Evolutionary conservation across 2,329 filamentous ascomycete genomes (phyloP).

Genomic region (Metarhizium rileyi): DNA sequence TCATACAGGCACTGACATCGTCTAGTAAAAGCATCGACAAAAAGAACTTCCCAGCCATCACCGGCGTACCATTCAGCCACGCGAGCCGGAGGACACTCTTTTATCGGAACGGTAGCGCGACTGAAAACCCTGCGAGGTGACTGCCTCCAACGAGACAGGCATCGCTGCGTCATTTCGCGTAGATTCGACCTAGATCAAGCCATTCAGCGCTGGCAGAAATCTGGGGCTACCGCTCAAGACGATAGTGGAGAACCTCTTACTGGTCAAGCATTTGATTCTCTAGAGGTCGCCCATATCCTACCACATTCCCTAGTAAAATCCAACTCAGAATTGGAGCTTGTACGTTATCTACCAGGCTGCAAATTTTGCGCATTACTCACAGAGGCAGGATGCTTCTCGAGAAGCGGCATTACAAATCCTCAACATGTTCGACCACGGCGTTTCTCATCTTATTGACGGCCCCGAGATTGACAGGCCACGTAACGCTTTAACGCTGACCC

Average conservation of each 20-base stretch:
- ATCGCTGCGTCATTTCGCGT: conserved; percentile 9
- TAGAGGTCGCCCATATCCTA: conserved; percentile 12
- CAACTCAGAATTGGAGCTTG: conserved; percentile 1
- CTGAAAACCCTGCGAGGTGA: conserved; percentile 5
- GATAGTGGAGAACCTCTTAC: conserved; percentile 3
- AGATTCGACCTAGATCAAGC: conserved; percentile 4
- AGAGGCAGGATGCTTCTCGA: conserved; percentile 14
- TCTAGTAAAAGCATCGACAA: neutral
- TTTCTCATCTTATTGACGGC: conserved; percentile 26
- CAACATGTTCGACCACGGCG: conserved; percentile 30
- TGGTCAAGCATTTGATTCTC: neutral
- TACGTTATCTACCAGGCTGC: neutral
- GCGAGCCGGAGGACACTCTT: neutral
- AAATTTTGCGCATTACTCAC: neutral
- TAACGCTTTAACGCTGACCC: conserved; percentile 23
- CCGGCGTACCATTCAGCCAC: conserved; percentile 1
- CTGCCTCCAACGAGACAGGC: conserved; percentile 6
- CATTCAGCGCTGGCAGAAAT: neutral
- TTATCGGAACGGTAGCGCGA: conserved; percentile 4
- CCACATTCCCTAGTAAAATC: conserved; percentile 8
- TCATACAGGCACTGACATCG: neutral
- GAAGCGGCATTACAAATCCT: conserved; percentile 26
- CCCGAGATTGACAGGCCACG: conserved; percentile 27
- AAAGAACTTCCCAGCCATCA: conserved; percentile 1
- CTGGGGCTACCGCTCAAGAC: neutral